Conservation (phyloP, 805 yeast genomes). For the Metschnikowia corniflorae region DNA sequence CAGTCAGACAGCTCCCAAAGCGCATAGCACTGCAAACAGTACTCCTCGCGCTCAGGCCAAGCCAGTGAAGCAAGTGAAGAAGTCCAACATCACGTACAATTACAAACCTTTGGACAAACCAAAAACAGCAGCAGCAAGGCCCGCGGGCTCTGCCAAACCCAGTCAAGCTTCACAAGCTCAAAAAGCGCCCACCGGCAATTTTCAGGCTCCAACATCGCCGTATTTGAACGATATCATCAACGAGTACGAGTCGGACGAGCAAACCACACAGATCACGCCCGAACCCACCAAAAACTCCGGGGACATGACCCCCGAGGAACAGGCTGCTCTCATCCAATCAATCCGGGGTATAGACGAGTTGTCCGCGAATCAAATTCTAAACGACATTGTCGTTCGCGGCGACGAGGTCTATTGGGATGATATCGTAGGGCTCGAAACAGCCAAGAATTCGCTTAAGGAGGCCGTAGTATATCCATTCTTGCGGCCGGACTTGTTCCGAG, state of each 20-base stretch:
- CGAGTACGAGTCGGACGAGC: constrained; percentile 21
- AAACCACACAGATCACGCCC: constrained; percentile 1
- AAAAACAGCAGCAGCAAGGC: constrained; percentile 2
- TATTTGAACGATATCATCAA: constrained; percentile 25
- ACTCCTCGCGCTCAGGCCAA: constrained; percentile 3
- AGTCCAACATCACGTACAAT: constrained; percentile 32
- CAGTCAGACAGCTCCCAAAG: constrained; percentile 6
- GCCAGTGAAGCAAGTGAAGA: constrained; percentile 15
- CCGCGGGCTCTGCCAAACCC: background rate
- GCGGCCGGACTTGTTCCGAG: constrained; percentile 88
- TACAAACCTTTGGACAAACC: constrained; percentile 20
- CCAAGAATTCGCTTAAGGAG: constrained; percentile 85
- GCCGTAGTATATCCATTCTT: constrained; percentile 94
- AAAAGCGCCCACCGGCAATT: background rate
- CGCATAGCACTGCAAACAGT: constrained; percentile 7
- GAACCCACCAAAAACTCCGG: constrained; percentile 2
- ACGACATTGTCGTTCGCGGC: constrained; percentile 84
- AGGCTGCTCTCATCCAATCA: constrained; percentile 41
- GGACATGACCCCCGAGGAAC: constrained; percentile 22
- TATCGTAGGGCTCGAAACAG: constrained; percentile 87
- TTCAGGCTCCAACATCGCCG: constrained; percentile 18
- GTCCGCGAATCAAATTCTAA: constrained; percentile 80
- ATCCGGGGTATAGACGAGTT: constrained; percentile 69
- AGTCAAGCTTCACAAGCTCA: background rate
- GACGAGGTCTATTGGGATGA: constrained; percentile 95